A percentile compares a stretch with the other conserved stretches of the same genome.
phyloP scores from a whole-genome alignment of 306 rosid genomes.

The Betula pendula region DNA sequence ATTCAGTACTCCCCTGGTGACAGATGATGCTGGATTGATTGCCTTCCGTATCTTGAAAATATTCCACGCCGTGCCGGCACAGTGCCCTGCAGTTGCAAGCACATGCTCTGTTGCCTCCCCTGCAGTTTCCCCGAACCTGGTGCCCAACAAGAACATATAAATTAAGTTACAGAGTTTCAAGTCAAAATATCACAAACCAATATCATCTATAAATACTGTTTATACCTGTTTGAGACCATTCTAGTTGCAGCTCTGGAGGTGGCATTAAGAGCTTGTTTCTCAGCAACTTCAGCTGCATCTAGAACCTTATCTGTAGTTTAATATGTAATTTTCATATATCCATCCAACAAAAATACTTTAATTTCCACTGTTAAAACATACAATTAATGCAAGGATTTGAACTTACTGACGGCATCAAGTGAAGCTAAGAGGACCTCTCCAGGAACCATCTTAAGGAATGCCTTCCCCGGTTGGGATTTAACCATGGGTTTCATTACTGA shows the following conservation, averaged over 20 bases:
- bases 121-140: slow-evolving; percentile 82
- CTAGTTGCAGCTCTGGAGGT: slow-evolving; percentile 71
- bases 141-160: slow-evolving; percentile 5
- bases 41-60: slow-evolving; percentile 76
- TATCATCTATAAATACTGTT: background rate
- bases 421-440: slow-evolving; percentile 91
- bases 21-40: slow-evolving; percentile 76
- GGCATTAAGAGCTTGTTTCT: slow-evolving; percentile 74
- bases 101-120: slow-evolving; percentile 81
- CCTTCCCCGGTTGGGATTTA: slow-evolving; percentile 74
- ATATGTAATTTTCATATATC: too few relatives aligned
- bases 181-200: background rate
- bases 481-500: slow-evolving; percentile 69
- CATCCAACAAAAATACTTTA: too few relatives aligned
- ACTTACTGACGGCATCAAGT: slow-evolving; percentile 91
- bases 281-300: slow-evolving; percentile 95
- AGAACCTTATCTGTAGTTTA: too few relatives aligned
- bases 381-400: too few relatives aligned
- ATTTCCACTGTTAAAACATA: too few relatives aligned
- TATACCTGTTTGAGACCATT: slow-evolving; percentile 73
- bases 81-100: slow-evolving; percentile 80
- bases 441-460: slow-evolving; percentile 79
- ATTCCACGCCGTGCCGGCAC: slow-evolving; percentile 81
- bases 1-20: slow-evolving; percentile 52
- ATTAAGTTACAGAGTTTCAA: background rate